Percentiles rank a stretch among this genome's conserved stretches.
Conservation (phyloP, 225 moss, liverwort and hornwort species). For the Anthoceros angustus region DNA sequence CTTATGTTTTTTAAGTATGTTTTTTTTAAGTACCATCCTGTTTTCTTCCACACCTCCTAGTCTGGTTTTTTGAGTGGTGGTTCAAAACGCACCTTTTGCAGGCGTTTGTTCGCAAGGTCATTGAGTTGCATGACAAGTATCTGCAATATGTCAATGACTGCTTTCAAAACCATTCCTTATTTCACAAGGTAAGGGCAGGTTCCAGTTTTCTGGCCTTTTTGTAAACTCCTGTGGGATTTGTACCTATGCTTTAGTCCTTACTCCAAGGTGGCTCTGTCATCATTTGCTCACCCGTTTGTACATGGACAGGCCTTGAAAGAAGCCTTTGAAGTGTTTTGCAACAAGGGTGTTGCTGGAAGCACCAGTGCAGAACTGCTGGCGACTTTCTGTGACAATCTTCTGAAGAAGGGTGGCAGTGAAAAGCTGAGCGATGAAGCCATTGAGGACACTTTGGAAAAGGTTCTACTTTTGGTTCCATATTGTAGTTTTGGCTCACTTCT, state of each 20-base stretch:
- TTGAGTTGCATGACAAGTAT: slow-evolving; percentile 92
- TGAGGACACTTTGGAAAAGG: slow-evolving; percentile 95
- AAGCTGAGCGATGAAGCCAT: slow-evolving; percentile 98
- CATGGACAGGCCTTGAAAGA: slow-evolving; percentile 72
- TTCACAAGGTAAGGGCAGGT: slow-evolving; percentile 53
- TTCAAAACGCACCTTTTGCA: slow-evolving; percentile 8
- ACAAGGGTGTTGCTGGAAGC: slow-evolving; percentile 92
- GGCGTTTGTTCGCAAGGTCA: slow-evolving; percentile 98
- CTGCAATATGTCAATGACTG: slow-evolving; percentile 94
- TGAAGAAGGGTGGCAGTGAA: slow-evolving; percentile 97
- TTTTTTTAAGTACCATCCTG: too few relatives aligned
- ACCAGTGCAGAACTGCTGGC: slow-evolving; percentile 95
- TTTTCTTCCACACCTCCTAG: background rate
- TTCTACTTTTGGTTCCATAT: slow-evolving; percentile 8
- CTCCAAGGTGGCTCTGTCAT: background rate
- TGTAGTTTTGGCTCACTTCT: too few relatives aligned
- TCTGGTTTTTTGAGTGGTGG: background rate
- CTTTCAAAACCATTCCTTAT: slow-evolving; percentile 78
- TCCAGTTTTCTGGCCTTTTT: background rate
- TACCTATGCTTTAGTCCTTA: background rate
- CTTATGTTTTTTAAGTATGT: background rate
- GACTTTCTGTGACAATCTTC: slow-evolving; percentile 86
- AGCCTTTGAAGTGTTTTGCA: slow-evolving; percentile 94
- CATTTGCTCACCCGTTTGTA: background rate
- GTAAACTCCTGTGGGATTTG: background rate